Evolutionary conservation across 257 asterid genomes (phyloP), one percentile per base, ranked within the genome.

Genomic region (Gynochthodes officinalis): DNA sequence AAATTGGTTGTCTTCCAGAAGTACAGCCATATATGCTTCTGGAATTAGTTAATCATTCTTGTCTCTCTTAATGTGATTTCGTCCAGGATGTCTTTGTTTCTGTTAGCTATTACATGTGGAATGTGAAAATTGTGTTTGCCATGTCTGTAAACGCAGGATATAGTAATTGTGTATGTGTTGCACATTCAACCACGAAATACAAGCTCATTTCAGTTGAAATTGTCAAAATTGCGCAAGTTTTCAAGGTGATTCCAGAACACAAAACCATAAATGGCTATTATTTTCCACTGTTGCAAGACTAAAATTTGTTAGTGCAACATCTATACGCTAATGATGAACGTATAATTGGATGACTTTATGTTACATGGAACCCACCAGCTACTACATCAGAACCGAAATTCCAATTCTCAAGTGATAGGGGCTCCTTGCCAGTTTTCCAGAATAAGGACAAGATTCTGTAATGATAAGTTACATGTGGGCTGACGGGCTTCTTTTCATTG

Each of bases 291-390:
- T 48, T 32, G 46, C 12, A 43, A 12, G 60, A 32, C 30, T 19
- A 33, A n/a, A 64, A 54, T 30, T 33, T n/a, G 52, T 28, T 12
- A 58, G 64, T 28, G 48, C 48, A 39, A 40, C 66, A 40, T 37
- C 43, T 11, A n/a, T 55, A 21, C 21, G 28, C 33, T 39, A 13
- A 58, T 63, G 9, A 33, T n/a, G 35, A 16, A 2, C 59, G n/a
- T 40, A 53, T 32, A 40, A 11, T 13, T 21, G 49, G 46, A 28
- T 46, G 57, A 70, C 67, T 62, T 10, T 59, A 43, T 30, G 44
- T 65, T 27, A 57, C 43, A 2, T 32, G 25, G 37, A 52, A 43
- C 73, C 74, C 71, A 25, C 75, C 48, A 27, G 65, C 74, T 27
- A 11, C 74, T 27, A 11, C 63, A 57, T 74, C 52, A 69, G 65